Evolutionary conservation across 257 asterid species (phyloP).

Genomic region (Solanum microdontum): DNA sequence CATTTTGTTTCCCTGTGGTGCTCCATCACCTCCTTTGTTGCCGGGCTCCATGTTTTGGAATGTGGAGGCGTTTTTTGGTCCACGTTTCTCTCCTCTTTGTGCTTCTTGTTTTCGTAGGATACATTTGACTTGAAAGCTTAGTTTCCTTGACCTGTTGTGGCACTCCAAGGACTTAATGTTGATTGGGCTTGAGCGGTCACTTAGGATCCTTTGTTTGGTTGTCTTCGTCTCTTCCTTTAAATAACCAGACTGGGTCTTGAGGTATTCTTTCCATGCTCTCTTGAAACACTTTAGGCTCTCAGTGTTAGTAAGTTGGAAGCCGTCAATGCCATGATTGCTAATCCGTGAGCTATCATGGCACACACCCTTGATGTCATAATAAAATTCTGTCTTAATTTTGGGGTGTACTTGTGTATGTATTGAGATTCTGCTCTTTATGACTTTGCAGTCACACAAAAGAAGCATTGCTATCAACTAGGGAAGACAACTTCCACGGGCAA

Average conservation of each 20-base stretch:
- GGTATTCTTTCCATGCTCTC: neutral
- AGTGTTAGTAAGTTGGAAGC: neutral
- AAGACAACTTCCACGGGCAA: conserved; percentile 14
- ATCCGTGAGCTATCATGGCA: neutral
- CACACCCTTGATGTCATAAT: neutral
- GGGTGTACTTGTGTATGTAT: neutral
- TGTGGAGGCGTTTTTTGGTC: neutral
- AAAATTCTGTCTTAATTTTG: neutral
- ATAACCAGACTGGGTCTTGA: neutral
- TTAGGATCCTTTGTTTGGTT: neutral
- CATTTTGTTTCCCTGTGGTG: neutral
- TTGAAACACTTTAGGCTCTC: neutral
- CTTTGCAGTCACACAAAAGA: conserved; percentile 40
- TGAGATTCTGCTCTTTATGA: neutral
- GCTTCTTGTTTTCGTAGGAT: neutral
- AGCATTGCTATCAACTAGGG: conserved; percentile 22
- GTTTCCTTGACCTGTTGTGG: neutral
- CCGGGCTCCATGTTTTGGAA: neutral
- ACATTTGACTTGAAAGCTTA: neutral
- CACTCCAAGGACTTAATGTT: neutral
- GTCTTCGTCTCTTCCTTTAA: neutral
- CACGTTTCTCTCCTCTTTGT: neutral
- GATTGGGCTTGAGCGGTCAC: neutral
- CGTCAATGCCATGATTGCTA: neutral
- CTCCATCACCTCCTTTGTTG: neutral